phyloP scores from a whole-genome alignment of 805 yeast genomes.

The Candida tammaniensis region DNA sequence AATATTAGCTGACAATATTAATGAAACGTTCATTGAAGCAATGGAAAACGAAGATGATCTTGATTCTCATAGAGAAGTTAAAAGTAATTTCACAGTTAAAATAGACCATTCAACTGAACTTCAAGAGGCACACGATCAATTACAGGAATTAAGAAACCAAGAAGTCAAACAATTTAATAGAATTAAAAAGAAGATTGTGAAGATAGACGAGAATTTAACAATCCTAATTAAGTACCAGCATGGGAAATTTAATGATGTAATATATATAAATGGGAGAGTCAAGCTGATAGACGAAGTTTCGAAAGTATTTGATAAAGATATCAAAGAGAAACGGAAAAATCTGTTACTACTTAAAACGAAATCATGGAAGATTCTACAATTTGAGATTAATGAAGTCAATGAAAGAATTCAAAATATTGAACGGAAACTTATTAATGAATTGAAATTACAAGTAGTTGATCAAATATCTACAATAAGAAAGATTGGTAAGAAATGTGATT shows the following conservation, averaged over 20 bases:
- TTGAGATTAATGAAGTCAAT: conserved; percentile 45
- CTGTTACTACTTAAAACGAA: conserved; percentile 45
- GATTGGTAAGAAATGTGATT: conserved; percentile 53
- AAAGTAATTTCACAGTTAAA: conserved; percentile 29
- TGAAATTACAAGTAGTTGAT: conserved; percentile 47
- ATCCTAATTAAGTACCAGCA: conserved; percentile 27
- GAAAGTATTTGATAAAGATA: conserved; percentile 19
- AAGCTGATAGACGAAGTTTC: conserved; percentile 22
- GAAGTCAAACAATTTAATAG: conserved; percentile 24
- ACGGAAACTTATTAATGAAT: conserved; percentile 43
- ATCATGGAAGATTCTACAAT: conserved; percentile 53
- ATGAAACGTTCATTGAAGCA: conserved; percentile 21
- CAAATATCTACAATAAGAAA: conserved; percentile 47
- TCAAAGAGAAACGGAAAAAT: conserved; percentile 36
- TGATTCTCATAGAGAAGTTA: conserved; percentile 10
- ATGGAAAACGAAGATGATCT: conserved; percentile 5
- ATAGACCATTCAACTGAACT: conserved; percentile 32
- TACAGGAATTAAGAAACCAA: conserved; percentile 21
- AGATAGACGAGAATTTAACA: conserved; percentile 28
- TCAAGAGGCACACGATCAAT: conserved; percentile 28
- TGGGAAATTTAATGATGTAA: conserved; percentile 37
- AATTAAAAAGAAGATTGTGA: conserved; percentile 17
- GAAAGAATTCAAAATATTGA: conserved; percentile 56
- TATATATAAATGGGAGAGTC: conserved; percentile 45
- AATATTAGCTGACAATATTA: conserved; percentile 41